Conservation (phyloP, 495 filamentous ascomycete species). For the Parathielavia hyrcaniae region DNA sequence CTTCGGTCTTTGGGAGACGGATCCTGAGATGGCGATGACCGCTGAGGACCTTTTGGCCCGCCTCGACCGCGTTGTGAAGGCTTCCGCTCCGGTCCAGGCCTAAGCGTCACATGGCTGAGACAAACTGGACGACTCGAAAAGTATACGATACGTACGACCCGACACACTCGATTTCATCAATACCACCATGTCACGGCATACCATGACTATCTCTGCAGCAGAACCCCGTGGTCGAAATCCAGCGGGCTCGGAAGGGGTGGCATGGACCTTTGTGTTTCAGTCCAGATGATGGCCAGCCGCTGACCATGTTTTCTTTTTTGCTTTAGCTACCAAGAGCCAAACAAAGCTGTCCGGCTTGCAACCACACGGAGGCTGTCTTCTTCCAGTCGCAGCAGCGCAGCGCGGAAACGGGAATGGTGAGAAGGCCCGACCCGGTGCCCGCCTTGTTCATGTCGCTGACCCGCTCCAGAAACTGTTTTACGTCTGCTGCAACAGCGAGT, state of each 20-base stretch:
- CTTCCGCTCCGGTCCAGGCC: background rate
- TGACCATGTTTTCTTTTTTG: constrained; percentile 41
- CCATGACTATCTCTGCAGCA: background rate
- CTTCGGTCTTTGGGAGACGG: constrained; percentile 19
- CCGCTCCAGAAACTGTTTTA: constrained; percentile 85
- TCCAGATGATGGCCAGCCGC: constrained; percentile 15
- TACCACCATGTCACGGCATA: background rate
- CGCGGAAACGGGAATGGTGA: constrained; percentile 96
- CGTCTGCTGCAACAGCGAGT: constrained; percentile 86
- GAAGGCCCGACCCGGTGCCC: constrained; percentile 23
- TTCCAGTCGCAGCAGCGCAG: constrained; percentile 97
- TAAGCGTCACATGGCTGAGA: background rate
- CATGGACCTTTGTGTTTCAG: constrained; percentile 2
- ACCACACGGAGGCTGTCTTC: constrained; percentile 83
- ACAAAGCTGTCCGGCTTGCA: constrained; percentile 75
- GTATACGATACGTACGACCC: background rate
- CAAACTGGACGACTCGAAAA: background rate
- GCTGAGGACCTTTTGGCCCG: background rate
- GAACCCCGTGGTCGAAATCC: background rate
- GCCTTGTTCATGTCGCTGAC: constrained; percentile 25
- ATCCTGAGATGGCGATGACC: background rate
- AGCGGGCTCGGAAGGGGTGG: background rate
- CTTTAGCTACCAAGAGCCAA: constrained; percentile 78
- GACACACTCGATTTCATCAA: background rate
- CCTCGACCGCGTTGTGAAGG: background rate